Base-by-base conservation (phyloP, 148 eudicot genomes). In the Agrostemma githago region DNA sequence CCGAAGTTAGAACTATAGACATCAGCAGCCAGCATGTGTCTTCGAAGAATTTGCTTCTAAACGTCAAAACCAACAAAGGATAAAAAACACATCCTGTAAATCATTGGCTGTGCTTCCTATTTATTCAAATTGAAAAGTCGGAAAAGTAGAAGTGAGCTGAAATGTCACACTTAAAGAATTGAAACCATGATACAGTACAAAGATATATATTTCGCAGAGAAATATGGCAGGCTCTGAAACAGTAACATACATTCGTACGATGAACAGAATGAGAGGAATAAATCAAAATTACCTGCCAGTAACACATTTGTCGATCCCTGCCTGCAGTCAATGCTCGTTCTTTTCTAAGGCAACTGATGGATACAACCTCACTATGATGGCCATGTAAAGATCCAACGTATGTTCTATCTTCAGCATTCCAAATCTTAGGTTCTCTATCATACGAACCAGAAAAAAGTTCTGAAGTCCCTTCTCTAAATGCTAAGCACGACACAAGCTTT, bases 401-500 rank as follows among this genome's bases (percentile, higher is more conserved):
- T 66, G 92, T 81, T 76, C 91, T 85, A 78, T 89, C 94, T 62
- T 95, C 99, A 34, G 81, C 96, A 81, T 95, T 95, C 97, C 97
- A 95, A 62, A 92, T 84, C 81, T 89, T 92, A 74, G 92, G 73
- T 34, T 89, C 83, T 40, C 90, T 92, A 75, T 95, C 99, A 80
- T 78, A 95, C 77, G 99, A 96, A 53, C 99, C 96, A 20, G 94
- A 90, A 78, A 86, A 95, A 4, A 95, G 81, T 76, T 95, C 98
- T 70, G 96, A 57, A 76, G 89, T 83, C 57, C 97, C 98, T 87
- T 88, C 89, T 78, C 98, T 87, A 76, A 95, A 92, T 59, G 93
- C 78, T 84, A 96, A 85, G 87, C 99, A 90, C 10, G 99, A 90
- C 40, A 96, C 91, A 20, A 90, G 88, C n/a, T 89, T 92, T 79